Base-by-base conservation (phyloP, 805 yeast genomes). In the Wickerhamomyces mucosus region DNA sequence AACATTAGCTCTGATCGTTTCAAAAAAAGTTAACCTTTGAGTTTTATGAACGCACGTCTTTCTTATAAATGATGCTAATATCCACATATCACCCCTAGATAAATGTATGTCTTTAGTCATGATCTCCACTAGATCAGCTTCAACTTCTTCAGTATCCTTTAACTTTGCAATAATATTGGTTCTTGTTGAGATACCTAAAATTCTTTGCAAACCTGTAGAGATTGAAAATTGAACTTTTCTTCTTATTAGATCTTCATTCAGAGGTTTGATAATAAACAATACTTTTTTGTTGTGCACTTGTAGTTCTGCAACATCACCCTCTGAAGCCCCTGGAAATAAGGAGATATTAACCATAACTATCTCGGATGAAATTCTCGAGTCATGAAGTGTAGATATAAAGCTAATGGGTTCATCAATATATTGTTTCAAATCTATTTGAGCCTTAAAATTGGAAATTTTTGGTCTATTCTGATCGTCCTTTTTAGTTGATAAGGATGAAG, bases 71-170 rank as follows among this genome's bases (percentile, higher is more conserved):
- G 82, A 65, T 0, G 94, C 73, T 11, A 89, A 58, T 17, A 70
- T 64, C 95, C 97, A 92, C 86, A 88, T 89, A 45, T 85, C 92
- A 38, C 94, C 95, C 42, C 98, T 62, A 4, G 95, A 74, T 12
- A 92, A 58, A 41, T 80, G 73, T 15, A 84, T 64, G 46, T 92
- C 96, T 45, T 77, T 83, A 32, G 85, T 69, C 49, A 75, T 75
- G 5, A 92, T 57, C 47, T 92, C 97, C 4, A 88, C 71, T 3
- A 84, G 67, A 45, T 92, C 96, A 1, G 88, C 80, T 39, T 73
- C 79, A n/a, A 70, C 78, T 1, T 63, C 53, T 7, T 58, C 55
- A 26, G 61, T 60, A 14, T 54, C 58, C 55, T 52, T 65, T 29
- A 58, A 60, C 43, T 63, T 62, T 4, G 88, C 72, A 43, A 66